These are phyloP conservation scores for Xylaria cubensis DNA, from an alignment of 495 filamentous ascomycete species.

Conservation along the genomic window DNA sequence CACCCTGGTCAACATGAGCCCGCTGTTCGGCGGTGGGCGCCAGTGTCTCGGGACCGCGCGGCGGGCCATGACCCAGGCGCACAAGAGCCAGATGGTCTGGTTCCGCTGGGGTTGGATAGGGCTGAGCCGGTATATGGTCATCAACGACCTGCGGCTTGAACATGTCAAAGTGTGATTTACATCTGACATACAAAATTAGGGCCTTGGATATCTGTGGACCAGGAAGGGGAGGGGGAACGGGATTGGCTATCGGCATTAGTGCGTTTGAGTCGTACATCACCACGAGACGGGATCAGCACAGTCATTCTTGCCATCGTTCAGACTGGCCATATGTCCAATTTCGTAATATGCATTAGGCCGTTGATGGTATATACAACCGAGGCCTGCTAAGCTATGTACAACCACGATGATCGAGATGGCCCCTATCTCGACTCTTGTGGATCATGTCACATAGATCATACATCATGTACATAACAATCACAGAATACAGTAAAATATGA, in stretches of 20 bases:
- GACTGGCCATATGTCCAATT: neutral
- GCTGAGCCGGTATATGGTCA: slow-evolving; percentile 89
- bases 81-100: slow-evolving; percentile 98
- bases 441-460: slow-evolving; percentile 12
- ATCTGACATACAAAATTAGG: neutral
- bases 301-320: neutral
- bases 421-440: neutral
- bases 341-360: neutral
- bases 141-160: slow-evolving; percentile 85
- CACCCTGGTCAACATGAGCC: slow-evolving; percentile 73
- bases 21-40: slow-evolving; percentile 43
- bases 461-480: neutral
- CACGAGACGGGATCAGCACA: neutral
- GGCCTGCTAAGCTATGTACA: neutral
- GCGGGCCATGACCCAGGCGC: slow-evolving; percentile 83
- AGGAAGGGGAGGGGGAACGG: neutral
- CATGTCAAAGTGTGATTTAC: slow-evolving; percentile 37
- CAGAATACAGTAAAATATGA: slow-evolving; percentile 17
- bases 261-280: neutral
- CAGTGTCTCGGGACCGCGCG: slow-evolving; percentile 67
- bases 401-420: neutral
- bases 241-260: neutral
- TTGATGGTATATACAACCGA: neutral
- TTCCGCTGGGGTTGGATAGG: slow-evolving; percentile 97
- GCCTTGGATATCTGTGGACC: neutral